Evolutionary conservation across 495 filamentous ascomycete species (phyloP).

Genomic region (Hypoxylon perforatum): DNA sequence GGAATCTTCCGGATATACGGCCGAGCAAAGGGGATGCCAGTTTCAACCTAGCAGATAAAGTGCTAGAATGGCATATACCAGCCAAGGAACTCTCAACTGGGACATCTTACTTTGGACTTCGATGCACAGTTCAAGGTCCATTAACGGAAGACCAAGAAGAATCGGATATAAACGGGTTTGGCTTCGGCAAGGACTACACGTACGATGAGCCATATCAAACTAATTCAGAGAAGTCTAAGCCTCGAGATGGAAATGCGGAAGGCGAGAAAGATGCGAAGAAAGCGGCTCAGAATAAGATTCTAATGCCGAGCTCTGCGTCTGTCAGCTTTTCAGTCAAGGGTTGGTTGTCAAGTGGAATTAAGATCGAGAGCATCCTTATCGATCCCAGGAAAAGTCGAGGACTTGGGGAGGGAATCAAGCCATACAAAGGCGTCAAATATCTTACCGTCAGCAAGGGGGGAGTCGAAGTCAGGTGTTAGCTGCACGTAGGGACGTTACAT

Average conservation of each 20-base stretch:
- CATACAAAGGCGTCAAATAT: slow-evolving; percentile 99
- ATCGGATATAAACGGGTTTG: slow-evolving; percentile 60
- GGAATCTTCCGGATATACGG: slow-evolving; percentile 87
- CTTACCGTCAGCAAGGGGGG: slow-evolving; percentile 87
- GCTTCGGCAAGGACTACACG: slow-evolving; percentile 65
- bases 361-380: slow-evolving; percentile 86
- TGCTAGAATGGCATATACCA: slow-evolving; percentile 86
- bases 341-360: slow-evolving; percentile 94
- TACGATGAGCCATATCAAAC: slow-evolving; percentile 71
- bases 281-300: slow-evolving; percentile 75
- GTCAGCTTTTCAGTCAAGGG: slow-evolving; percentile 93
- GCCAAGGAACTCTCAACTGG: slow-evolving; percentile 72
- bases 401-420: slow-evolving; percentile 86
- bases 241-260: slow-evolving; percentile 53
- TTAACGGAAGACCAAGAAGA: slow-evolving; percentile 71
- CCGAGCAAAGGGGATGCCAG: slow-evolving; percentile 86
- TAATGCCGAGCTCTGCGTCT: slow-evolving; percentile 91
- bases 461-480: slow-evolving; percentile 78
- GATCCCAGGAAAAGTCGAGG: slow-evolving; percentile 88
- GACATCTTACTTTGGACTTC: slow-evolving; percentile 72
- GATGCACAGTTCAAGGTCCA: slow-evolving; percentile 81
- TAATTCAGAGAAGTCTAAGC: slow-evolving; percentile 49
- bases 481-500: slow-evolving; percentile 24
- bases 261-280: slow-evolving; percentile 62
- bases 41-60: slow-evolving; percentile 75